Evolutionary conservation across 2,329 filamentous ascomycete genomes (phyloP).

Genomic region (Penicillium janthinellum): DNA sequence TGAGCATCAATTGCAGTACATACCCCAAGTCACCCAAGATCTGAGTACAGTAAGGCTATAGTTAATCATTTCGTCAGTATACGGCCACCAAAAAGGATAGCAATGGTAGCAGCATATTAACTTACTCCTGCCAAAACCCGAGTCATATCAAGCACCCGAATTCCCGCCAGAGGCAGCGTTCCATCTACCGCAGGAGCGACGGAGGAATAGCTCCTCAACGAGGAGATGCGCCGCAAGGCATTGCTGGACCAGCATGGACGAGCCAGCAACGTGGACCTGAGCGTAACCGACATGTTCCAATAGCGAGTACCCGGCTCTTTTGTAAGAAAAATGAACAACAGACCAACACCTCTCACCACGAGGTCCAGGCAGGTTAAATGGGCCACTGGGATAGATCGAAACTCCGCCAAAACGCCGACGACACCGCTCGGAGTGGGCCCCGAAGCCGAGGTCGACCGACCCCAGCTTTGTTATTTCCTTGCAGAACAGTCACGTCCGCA

Average conservation of each 20-base stretch:
- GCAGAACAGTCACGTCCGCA: conserved; percentile 15
- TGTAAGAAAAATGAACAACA: conserved; percentile 10
- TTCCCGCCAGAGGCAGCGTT: conserved; percentile 74
- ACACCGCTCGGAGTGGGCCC: conserved; percentile 27
- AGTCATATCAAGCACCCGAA: conserved; percentile 94
- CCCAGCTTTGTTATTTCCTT: conserved; percentile 17
- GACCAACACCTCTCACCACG: background rate
- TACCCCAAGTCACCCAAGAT: conserved; percentile 96
- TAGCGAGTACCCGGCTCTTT: background rate
- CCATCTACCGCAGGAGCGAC: conserved; percentile 43
- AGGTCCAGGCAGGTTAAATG: conserved; percentile 12
- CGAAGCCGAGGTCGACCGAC: conserved; percentile 31
- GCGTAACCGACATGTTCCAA: conserved; percentile 28
- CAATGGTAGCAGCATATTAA: conserved; percentile 21
- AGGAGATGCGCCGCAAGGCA: conserved; percentile 25
- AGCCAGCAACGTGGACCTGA: conserved; percentile 29
- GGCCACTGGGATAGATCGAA: conserved; percentile 22
- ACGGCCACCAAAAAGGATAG: background rate
- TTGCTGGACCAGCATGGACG: conserved; percentile 23
- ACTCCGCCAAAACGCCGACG: conserved; percentile 29
- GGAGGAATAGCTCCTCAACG: conserved; percentile 45
- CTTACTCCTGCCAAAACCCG: conserved; percentile 89
- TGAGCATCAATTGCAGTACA: conserved; percentile 31
- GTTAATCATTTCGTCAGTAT: conserved; percentile 9
- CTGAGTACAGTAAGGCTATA: conserved; percentile 92